Evolutionary conservation across 164 flowering plant species (phyloP), one percentile per base, ranked within the genome.

Genomic region (Euptelea pleiosperma): DNA sequence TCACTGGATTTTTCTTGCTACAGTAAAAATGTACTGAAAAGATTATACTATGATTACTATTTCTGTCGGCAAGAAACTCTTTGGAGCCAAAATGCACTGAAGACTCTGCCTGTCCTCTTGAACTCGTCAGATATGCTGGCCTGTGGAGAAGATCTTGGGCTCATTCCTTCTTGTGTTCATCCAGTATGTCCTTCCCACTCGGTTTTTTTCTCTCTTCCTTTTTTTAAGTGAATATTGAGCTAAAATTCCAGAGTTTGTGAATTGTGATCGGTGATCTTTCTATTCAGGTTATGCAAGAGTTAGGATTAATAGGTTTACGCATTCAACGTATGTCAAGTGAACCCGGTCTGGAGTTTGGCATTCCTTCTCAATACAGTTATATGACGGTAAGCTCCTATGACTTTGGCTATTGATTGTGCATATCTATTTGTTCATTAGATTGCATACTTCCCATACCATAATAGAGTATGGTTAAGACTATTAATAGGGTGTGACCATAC

Each of bases 291-390:
- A 82, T 93, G 99, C 95, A 90, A 78, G 99, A 93, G 69, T 61
- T 93, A 55, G 99, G 96, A 52, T 65, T 93, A 55, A 74, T 93
- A 55, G 99, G 99, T 55, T 66, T 90, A 55, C 90, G 99, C 56
- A 90, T 93, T 72, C 99, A 93, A 64, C 89, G 99, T n/a, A 93
- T 93, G 99, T 88, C 97, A 21, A 88, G 73, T 70, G 99, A 93
- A 62, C 74, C 96, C 19, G 96, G 42, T 62, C 61, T 77, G 53
- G 99, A 90, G 74, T 93, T 93, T 74, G 99, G 96, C 24, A 85
- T 88, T 73, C 99, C 99, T 70, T 87, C 97, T 54, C 85, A 79
- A 15, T 90, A 93, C 65, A 69, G 72, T 70, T 88, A 90, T 69
- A 93, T 93, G 99, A 93, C 99, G 19, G 99, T 93, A 77, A 73